A percentile compares a stretch with the other conserved stretches of the same genome.
Conservation (phyloP, 768 basidiomycete species). For the Hygrocybe punicea region DNA sequence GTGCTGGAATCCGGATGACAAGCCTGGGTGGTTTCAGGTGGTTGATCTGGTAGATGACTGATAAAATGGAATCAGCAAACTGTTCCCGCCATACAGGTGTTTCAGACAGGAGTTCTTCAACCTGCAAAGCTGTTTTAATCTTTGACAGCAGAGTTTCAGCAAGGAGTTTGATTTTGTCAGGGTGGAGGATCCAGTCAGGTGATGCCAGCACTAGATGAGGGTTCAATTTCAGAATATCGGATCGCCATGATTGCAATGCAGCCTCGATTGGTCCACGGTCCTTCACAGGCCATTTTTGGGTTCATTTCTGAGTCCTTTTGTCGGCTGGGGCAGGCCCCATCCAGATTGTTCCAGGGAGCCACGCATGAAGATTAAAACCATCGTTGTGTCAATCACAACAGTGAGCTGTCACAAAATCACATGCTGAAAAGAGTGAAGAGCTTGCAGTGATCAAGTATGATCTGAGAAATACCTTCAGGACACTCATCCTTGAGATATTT, state of each 20-base stretch:
- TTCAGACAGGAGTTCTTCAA: neutral
- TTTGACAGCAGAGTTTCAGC: neutral
- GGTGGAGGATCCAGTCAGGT: neutral
- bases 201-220: neutral
- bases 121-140: too few relatives aligned
- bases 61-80: neutral
- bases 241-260: neutral
- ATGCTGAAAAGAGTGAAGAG: neutral
- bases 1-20: too few relatives aligned
- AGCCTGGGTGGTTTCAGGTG: too few relatives aligned
- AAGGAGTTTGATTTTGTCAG: neutral
- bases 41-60: neutral
- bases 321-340: too few relatives aligned
- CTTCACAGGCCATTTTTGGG: neutral
- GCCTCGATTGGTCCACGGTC: neutral
- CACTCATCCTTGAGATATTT: neutral
- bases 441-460: too few relatives aligned
- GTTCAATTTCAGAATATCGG: neutral
- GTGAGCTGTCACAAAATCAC: neutral
- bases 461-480: neutral
- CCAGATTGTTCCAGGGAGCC: neutral
- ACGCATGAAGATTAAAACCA: neutral
- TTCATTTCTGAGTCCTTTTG: neutral
- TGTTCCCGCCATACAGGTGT: neutral
- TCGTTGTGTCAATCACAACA: conserved; percentile 1